Base-by-base conservation (phyloP, 2,329 filamentous ascomycete species). In the Lasiodiplodia citricola region DNA sequence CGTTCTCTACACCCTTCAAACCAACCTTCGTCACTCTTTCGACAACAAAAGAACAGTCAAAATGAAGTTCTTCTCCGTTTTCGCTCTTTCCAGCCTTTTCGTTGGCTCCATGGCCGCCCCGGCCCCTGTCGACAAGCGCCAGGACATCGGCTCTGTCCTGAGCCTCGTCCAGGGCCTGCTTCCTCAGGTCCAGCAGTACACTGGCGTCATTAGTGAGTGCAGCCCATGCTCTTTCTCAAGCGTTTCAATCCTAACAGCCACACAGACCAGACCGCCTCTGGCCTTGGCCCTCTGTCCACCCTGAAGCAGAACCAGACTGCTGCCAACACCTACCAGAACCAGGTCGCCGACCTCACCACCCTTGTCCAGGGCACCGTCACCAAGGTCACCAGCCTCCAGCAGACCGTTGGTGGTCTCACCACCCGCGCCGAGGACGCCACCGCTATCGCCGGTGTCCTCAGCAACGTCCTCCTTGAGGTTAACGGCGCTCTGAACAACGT, bases 21-120 rank as follows among this genome's bases (percentile, higher is more conserved):
- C 52, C 55, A 28, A 57, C 51, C 47, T 21, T 47, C 47, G 21
- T 63, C 66, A 68, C 35, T 63, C 57, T 44, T 63, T 65, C 41
- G 37, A 64, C 51, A 47, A 8, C 44, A 47, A 47, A 18, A 47
- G 3, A 47, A n/a, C 51, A 31, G 23, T 51, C 57, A 68, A n/a
- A 38, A 68, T 68, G 67, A 68, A 68, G 67, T 68, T 68, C 60
- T 51, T 68, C 58, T 68, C 67, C 60, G 37, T 18, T 51, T 57
- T 65, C 44, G 60, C 60, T 50, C 52, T 68, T 28, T 62, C 58
- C 51, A 64, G 58, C 67, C 58, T 68, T 54, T 68, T 68, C 52
- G 31, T 64, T 51, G 58, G 67, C 60, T 52, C 41, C 31, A 55
- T 68, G 4, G 67, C 67, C 25, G 60, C 67, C 25, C 67, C 67